Evolutionary conservation across 495 filamentous ascomycete species (phyloP).

Genomic region (Paragyromitra xinjiangensis): DNA sequence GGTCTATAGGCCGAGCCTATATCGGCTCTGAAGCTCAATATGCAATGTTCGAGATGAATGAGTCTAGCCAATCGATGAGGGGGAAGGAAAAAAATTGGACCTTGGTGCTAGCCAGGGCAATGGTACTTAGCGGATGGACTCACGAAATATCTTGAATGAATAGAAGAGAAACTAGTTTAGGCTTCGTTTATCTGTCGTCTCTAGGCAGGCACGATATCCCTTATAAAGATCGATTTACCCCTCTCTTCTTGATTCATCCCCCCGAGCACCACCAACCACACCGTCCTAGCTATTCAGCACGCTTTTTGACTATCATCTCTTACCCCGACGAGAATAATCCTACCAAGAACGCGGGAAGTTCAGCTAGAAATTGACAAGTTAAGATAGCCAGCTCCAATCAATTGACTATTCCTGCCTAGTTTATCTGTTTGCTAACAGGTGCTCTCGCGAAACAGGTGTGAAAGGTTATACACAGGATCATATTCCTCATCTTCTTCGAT

Average conservation of each 20-base stretch:
- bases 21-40: constrained; percentile 23
- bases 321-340: not conserved
- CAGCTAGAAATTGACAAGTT: not conserved
- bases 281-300: not conserved
- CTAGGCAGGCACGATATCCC: not conserved
- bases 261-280: constrained; percentile 7
- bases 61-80: not conserved
- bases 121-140: not conserved
- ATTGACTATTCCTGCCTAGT: not conserved
- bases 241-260: not conserved
- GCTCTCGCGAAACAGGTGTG: not conserved
- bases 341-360: not conserved
- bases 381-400: not conserved
- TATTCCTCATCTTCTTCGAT: not conserved
- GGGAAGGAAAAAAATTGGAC: not conserved
- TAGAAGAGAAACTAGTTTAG: not conserved
- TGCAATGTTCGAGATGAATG: not conserved
- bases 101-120: not conserved
- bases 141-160: constrained; percentile 1
- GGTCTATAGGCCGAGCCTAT: constrained; percentile 22
- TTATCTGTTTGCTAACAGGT: not conserved
- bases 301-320: not conserved
- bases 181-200: not conserved
- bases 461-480: not conserved
- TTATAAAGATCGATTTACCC: constrained; percentile 18